A percentile compares a stretch with the other conserved stretches of the same genome.
These are phyloP conservation scores for Penicillium griseofulvum DNA, from an alignment of 2,329 filamentous ascomycete genomes.

Conservation along the genomic window DNA sequence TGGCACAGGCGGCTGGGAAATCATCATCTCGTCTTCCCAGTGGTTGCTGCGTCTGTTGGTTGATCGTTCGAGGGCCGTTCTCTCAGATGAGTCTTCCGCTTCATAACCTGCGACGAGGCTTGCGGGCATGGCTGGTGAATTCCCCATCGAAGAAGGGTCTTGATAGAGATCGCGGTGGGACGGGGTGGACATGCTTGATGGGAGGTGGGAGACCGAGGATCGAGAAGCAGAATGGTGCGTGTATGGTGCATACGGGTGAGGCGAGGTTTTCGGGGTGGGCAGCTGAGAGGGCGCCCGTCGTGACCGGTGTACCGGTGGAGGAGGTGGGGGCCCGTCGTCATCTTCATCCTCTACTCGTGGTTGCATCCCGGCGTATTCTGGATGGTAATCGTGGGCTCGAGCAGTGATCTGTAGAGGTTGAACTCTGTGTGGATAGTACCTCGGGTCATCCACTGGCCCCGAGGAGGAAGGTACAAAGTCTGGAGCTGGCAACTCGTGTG, in stretches of 20 bases:
- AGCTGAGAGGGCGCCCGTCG: slow-evolving; percentile 27
- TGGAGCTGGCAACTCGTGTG: slow-evolving; percentile 18
- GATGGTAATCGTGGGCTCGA: slow-evolving; percentile 32
- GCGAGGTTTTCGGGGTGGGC: slow-evolving; percentile 27
- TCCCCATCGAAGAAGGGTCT: slow-evolving; percentile 15
- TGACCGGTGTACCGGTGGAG: slow-evolving; percentile 38
- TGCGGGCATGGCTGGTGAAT: slow-evolving; percentile 35
- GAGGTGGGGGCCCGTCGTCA: slow-evolving; percentile 38
- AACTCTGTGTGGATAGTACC: slow-evolving; percentile 26
- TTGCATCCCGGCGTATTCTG: slow-evolving; percentile 46
- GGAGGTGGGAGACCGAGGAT: not conserved
- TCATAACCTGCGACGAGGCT: slow-evolving; percentile 46
- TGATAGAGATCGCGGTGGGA: not conserved
- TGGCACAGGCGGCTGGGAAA: slow-evolving; percentile 21
- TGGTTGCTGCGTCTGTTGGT: slow-evolving; percentile 27
- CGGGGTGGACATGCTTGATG: not conserved
- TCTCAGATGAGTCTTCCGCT: slow-evolving; percentile 31
- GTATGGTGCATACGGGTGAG: slow-evolving; percentile 26
- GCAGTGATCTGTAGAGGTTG: slow-evolving; percentile 25
- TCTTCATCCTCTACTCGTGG: slow-evolving; percentile 49
- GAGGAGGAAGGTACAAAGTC: slow-evolving; percentile 20
- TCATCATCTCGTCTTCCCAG: slow-evolving; percentile 29
- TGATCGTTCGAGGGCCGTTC: slow-evolving; percentile 28
- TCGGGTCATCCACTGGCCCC: slow-evolving; percentile 19
- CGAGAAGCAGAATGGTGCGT: slow-evolving; percentile 20